Evolutionary conservation across 768 basidiomycete species (phyloP), one percentile per base, ranked within the genome.

Genomic region (Boletus rubescentipes): DNA sequence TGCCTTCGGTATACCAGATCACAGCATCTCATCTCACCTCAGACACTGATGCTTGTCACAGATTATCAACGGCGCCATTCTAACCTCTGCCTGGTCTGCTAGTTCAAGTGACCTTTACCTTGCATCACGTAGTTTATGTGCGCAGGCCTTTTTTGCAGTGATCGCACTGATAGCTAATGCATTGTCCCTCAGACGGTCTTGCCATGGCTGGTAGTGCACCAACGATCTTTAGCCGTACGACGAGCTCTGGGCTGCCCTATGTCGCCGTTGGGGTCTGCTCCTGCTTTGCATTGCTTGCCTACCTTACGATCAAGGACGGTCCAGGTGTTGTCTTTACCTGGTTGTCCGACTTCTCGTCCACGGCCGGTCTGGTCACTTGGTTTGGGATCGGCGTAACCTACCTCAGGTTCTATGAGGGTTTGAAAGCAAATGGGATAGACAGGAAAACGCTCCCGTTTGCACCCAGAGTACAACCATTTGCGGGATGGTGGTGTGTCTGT

Each of bases 201-300:
- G 78, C 84, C 6, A 55, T 75, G 47, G 73, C 74, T n/a, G 77
- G 79, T 1, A 77, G 80, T 48, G 82, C 83, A 0, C 84, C 84
- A 1, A 73, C 67, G 49, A 61, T 85, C 45, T 84, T 86, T 51
- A 45, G 61, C n/a, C 68, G 72, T 48, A 76, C 77, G 2, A 63
- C 66, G 14, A 57, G 55, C 14, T 49, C 60, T 5, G 73, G 83
- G 37, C 61, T 83, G 2, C 83, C 82, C 2, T 77, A 75, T 61
- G 70, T 79, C 30, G 61, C 77, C 1, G 63, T 73, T 10, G 53
- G 36, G 0, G 3, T 66, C 31, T 71, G 63, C 53, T 52, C 67
- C 1, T 49, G 56, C 32, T 72, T 76, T 45, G 67, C 71, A 1
- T 51, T 72, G 18, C 66, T 77, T 10, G 61, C 77, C 5, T 79